A percentile compares a stretch with the other conserved stretches of the same genome.
Evolutionary conservation across 2,329 filamentous ascomycete genomes (phyloP).

Genomic region (Salinomyces thailandicus): DNA sequence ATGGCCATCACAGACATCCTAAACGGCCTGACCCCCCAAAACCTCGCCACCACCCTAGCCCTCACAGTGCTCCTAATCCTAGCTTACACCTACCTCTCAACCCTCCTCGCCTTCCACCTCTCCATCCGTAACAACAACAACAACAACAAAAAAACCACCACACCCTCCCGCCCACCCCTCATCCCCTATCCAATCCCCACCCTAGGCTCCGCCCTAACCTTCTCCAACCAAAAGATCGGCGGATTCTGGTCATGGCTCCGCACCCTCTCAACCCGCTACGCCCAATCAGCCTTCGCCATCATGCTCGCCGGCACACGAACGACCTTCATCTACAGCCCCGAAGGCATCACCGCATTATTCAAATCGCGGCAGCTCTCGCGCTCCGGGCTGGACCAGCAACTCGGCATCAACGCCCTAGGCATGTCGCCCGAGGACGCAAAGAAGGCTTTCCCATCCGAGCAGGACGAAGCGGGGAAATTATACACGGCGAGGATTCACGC

Average conservation of each 20-base stretch:
- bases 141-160: slow-evolving; percentile 1
- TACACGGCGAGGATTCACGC: slow-evolving; percentile 10
- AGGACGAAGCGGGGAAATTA: slow-evolving; percentile 5
- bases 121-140: neutral
- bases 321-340: slow-evolving; percentile 13
- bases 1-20: neutral
- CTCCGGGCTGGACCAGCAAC: slow-evolving; percentile 11
- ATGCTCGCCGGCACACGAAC: slow-evolving; percentile 10
- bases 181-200: slow-evolving; percentile 15
- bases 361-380: slow-evolving; percentile 9
- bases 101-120: slow-evolving; percentile 1
- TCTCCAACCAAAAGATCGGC: slow-evolving; percentile 14
- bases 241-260: slow-evolving; percentile 11
- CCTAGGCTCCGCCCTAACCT: slow-evolving; percentile 12
- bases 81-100: slow-evolving; percentile 4
- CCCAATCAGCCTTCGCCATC: slow-evolving; percentile 10
- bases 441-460: slow-evolving; percentile 11
- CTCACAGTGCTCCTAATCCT: neutral
- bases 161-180: slow-evolving; percentile 5
- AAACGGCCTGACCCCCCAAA: neutral
- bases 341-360: slow-evolving; percentile 12
- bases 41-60: neutral
- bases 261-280: neutral
- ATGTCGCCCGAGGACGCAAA: slow-evolving; percentile 10
- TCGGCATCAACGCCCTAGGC: slow-evolving; percentile 11